Base-by-base conservation (phyloP, 805 yeast genomes). In the Hanseniaspora guilliermondii region DNA sequence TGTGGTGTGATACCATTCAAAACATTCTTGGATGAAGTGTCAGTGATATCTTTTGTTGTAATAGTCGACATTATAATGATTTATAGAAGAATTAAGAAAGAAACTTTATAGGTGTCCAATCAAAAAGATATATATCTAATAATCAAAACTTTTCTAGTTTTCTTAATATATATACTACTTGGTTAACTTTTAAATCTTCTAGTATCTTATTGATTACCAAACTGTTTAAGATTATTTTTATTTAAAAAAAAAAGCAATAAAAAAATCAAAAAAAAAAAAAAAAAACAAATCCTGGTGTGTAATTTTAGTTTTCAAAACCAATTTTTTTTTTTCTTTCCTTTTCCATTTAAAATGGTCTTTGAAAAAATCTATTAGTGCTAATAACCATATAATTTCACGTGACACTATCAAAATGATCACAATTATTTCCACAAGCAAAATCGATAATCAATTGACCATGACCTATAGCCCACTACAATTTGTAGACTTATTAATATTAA, bases 1-100 rank as follows among this genome's bases (percentile, higher is more conserved):
- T 93, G 99, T n/a, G 97, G 96, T 1, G 97, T 96, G 56, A 88
- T 83, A 61, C 88, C 76, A 49, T 89, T 83, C 55, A 86, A 74
- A n/a, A 82, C 79, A 57, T 78, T 79, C 57, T 72, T 76, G 48
- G 74, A 70, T 49, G 71, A 71, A 35, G 49, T 56, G 49, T 49
- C 37, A 9, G 49, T 53, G 24, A 45, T 46, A 38, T 47, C 53
- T 24, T 37, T 55, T 17, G 52, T 44, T 24, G 54, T 49, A 24
- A 41, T 49, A 9, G 47, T 27, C 22, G 45, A 42, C 47, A 45
- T 49, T 36, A 30, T 30, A 4, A 30, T 27, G 11, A 30, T 2
- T 30, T 30, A 30, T 30, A 8, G 2, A 30, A 30, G 12, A 30
- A 8, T 7, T 7, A 25, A 25, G 7, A 25, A 5, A 5, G 9